These are phyloP conservation scores for Endothia cerciana DNA, from an alignment of 2,329 filamentous ascomycete genomes.

Conservation along the genomic window DNA sequence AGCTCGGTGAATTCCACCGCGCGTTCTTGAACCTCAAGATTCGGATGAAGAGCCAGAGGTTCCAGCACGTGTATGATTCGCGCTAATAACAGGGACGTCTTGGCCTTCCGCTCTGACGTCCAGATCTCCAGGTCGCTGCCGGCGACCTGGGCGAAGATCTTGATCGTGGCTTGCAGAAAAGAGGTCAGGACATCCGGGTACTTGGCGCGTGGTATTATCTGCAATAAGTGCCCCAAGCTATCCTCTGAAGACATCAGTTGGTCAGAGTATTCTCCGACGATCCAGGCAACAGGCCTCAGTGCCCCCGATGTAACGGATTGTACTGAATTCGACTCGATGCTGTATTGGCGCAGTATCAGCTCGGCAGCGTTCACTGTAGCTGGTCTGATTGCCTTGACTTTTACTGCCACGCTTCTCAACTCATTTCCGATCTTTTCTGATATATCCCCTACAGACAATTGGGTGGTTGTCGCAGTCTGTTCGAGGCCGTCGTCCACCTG, in stretches of 20 bases:
- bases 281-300: conserved; percentile 78
- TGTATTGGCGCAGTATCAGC: conserved; percentile 66
- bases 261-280: conserved; percentile 85
- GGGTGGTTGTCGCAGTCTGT: conserved; percentile 36
- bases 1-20: conserved; percentile 92
- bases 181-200: conserved; percentile 72
- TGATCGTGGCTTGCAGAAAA: conserved; percentile 82
- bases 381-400: conserved; percentile 80
- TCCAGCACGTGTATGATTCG: conserved; percentile 84
- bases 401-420: conserved; percentile 86
- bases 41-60: conserved; percentile 77
- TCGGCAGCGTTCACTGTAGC: conserved; percentile 86
- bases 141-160: conserved; percentile 77
- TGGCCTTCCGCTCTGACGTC: conserved; percentile 74
- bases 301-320: conserved; percentile 66
- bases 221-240: conserved; percentile 74
- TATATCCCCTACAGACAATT: conserved; percentile 49
- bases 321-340: conserved; percentile 54
- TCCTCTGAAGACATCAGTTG: conserved; percentile 72
- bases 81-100: conserved; percentile 76
- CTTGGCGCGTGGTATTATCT: conserved; percentile 61
- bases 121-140: conserved; percentile 68
- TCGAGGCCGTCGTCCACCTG: conserved; percentile 43
- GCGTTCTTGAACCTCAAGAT: conserved; percentile 91
- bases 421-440: conserved; percentile 80